Percentiles rank a stretch among this genome's conserved stretches.
These are phyloP conservation scores for Nelumbo lutea DNA, from an alignment of 164 flowering plant species.

Conservation along the genomic window DNA sequence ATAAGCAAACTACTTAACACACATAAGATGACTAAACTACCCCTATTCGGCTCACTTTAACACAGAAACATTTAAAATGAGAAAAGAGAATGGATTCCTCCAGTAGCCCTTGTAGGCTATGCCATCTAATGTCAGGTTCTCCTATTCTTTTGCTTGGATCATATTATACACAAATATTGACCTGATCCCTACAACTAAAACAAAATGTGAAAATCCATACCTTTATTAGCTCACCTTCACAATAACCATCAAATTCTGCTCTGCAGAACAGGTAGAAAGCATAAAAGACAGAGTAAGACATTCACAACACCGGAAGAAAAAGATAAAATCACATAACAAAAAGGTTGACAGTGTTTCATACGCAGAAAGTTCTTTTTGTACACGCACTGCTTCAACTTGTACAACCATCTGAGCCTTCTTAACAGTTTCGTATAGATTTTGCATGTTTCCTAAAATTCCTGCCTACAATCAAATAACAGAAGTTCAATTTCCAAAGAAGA, in stretches of 20 bases:
- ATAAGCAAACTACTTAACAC: too few relatives aligned
- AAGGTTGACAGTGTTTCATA: slow-evolving; percentile 30
- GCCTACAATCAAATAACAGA: slow-evolving; percentile 41
- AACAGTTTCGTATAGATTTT: slow-evolving; percentile 80
- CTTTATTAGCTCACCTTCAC: slow-evolving; percentile 90
- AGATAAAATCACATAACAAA: background rate
- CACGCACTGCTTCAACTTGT: slow-evolving; percentile 95
- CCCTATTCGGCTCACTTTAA: too few relatives aligned
- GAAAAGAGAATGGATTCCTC: too few relatives aligned
- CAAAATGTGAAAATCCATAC: slow-evolving; percentile 25
- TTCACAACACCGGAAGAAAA: background rate
- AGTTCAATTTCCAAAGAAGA: background rate
- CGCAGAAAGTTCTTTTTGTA: slow-evolving; percentile 94
- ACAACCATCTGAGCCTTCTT: slow-evolving; percentile 96
- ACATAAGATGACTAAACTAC: too few relatives aligned
- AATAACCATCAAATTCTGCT: slow-evolving; percentile 93
- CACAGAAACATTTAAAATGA: too few relatives aligned
- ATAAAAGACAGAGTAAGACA: background rate
- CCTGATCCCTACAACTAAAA: background rate
- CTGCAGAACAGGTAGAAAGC: slow-evolving; percentile 39
- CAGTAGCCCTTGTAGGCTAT: too few relatives aligned
- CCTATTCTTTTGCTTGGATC: too few relatives aligned
- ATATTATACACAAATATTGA: too few relatives aligned
- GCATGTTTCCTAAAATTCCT: slow-evolving; percentile 89
- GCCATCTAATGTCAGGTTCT: too few relatives aligned